Evolutionary conservation across 2,329 filamentous ascomycete genomes (phyloP), one percentile per base, ranked within the genome.

Genomic region (Hansfordia pulvinata): DNA sequence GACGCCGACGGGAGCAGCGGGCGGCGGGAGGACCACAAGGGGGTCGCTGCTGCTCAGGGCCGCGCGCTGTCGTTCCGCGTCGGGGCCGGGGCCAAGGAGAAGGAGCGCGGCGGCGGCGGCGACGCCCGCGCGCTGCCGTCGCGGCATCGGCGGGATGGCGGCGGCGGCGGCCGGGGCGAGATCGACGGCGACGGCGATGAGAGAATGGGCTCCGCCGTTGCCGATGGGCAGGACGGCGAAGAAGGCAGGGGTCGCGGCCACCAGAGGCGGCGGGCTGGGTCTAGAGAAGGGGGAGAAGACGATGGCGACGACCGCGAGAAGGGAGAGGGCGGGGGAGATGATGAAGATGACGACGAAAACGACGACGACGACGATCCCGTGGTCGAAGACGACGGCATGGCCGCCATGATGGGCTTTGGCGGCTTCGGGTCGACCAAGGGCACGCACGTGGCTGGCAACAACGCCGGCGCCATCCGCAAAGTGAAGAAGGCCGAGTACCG

Each of bases 401-500:
- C 75, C 41, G 75, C 76, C 26, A 73, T 86, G 60, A 86, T 98
- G 81, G 90, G 90, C 2, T 94, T 98, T 45, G 74, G 74, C 11
- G 71, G 68, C 1, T 98, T 96, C 54, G 76, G 75, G 31, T 76
- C 73, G 14, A 96, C 90, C 12, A 92, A 96, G 54, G 74, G 81
- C 33, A 84, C 79, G 29, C 92, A 94, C 47, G 76, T 98, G 2
- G 66, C 70, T 0, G 90, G 90, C 2, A 98, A 98, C 47, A 74
- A 85, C 46, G 72, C 77, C 21, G 86, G 81, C 29, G 83, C 64
- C 0, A 74, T 94, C 27, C 64, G 77, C 39, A 94, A 90, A 63
- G 84, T 90, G 57, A 94, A 93, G 72, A 86, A 84, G 70, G 81
- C 77, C 10, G 72, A 92, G 60, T 96, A 94, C 47, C 69, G 90